These are phyloP conservation scores for Cornus kousa DNA, from an alignment of 148 eudicot genomes.

Conservation along the genomic window DNA sequence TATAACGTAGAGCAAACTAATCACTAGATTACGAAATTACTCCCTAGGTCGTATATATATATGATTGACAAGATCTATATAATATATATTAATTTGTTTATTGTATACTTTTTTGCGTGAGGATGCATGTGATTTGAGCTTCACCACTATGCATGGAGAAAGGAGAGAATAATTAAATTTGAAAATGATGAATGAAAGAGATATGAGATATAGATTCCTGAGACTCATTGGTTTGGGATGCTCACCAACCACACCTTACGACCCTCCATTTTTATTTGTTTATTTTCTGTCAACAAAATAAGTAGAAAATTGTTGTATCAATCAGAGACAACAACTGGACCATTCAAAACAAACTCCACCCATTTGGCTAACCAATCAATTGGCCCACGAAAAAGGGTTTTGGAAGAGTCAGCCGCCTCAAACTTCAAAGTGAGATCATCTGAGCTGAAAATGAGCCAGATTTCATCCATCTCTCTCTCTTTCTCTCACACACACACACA, in stretches of 20 bases:
- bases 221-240: neutral
- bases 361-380: conserved; percentile 1
- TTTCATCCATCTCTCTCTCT: too few relatives aligned
- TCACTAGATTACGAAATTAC: too few relatives aligned
- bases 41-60: too few relatives aligned
- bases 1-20: too few relatives aligned
- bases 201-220: neutral
- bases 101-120: neutral
- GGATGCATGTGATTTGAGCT: neutral
- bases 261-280: neutral
- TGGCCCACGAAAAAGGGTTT: neutral
- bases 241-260: conserved; percentile 8
- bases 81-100: too few relatives aligned
- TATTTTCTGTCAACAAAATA: neutral
- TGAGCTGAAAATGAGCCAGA: too few relatives aligned
- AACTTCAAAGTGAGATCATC: too few relatives aligned
- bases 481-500: too few relatives aligned
- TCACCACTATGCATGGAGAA: neutral
- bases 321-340: neutral
- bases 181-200: neutral
- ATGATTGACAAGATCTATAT: too few relatives aligned
- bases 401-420: neutral
- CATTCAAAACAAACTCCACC: neutral
- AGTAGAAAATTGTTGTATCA: neutral
- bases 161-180: neutral